Conservation (phyloP, 345 rosid genomes). For the Brassica napus region Da-Ae NC_063448.1:55498001-55498500, state of each 20-base stretch:
- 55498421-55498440: too few species aligned
- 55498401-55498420: too few species aligned
- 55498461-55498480: too few species aligned
- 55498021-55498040: conserved; percentile 47
- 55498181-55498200: background rate
- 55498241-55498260: conserved; percentile 30
- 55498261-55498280: conserved; percentile 21
- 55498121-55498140: conserved; percentile 33
- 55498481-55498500: background rate
- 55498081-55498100: conserved; percentile 30
- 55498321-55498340: background rate
- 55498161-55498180: conserved; percentile 33
- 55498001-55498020: conserved; percentile 45
- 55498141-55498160: conserved; percentile 54
- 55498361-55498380: background rate
- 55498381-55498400: background rate
- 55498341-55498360: background rate
- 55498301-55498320: conserved; percentile 19
- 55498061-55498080: conserved; percentile 28
- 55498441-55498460: too few species aligned
- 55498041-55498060: conserved; percentile 50
- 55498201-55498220: conserved; percentile 48
- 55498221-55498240: conserved; percentile 52
- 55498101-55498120: conserved; percentile 37
- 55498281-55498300: conserved; percentile 9